Conservation (phyloP, 2,329 filamentous ascomycete species). For the Claviceps maximensis region DNA sequence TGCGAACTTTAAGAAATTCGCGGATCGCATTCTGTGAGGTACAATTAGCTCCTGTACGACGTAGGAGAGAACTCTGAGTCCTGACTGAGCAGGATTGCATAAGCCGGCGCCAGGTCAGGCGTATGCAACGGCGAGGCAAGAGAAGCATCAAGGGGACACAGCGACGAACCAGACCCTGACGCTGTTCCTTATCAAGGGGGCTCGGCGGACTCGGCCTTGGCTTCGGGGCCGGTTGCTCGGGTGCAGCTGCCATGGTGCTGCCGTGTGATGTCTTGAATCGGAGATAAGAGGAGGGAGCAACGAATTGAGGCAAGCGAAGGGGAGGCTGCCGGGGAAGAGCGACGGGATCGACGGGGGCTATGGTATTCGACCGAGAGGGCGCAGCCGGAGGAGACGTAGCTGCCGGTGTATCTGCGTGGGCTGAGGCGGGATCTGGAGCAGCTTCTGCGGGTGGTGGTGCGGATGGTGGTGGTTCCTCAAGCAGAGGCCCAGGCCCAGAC, state of each 20-base stretch:
- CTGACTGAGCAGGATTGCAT: not conserved
- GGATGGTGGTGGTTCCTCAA: constrained; percentile 2
- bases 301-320: constrained; percentile 37
- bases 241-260: constrained; percentile 20
- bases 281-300: constrained; percentile 48
- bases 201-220: constrained; percentile 27
- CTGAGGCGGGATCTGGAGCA: not conserved
- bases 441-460: constrained; percentile 1
- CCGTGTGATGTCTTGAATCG: constrained; percentile 23
- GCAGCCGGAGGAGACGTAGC: not conserved
- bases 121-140: not conserved
- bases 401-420: not conserved
- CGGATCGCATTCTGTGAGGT: constrained; percentile 65
- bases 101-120: not conserved
- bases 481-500: constrained; percentile 4
- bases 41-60: constrained; percentile 7
- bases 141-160: not conserved
- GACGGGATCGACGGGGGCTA: constrained; percentile 1
- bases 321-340: constrained; percentile 7
- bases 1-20: constrained; percentile 90
- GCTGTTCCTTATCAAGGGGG: constrained; percentile 61
- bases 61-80: not conserved
- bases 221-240: constrained; percentile 7
- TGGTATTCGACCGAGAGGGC: not conserved
- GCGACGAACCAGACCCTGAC: constrained; percentile 53